Evolutionary conservation across 2,329 filamentous ascomycete genomes (phyloP), one percentile per base, ranked within the genome.

Genomic region (Cladosporium sp.): DNA sequence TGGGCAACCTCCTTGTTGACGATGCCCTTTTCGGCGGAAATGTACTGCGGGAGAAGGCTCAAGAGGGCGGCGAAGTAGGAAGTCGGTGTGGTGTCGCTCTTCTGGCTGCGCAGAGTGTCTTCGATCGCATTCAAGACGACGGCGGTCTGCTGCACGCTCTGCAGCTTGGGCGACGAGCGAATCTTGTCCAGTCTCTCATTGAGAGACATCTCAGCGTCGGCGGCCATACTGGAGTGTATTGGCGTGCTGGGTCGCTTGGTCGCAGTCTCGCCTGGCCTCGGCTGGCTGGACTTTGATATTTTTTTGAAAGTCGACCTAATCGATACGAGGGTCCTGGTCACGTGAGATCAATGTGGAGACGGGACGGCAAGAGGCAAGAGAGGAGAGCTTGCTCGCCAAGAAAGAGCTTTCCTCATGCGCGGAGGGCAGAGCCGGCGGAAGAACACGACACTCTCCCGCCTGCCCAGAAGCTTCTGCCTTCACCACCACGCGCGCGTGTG

Each of bases 121-220:
- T 99, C 95, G 74, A 99, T 91, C 69, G 94, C 93, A 71, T 90
- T 88, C 70, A 99, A 88, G 68, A 99, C 90, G 73, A 96, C 88
- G 68, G 89, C 90, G 69, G 91, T 94, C 86, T 93, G 92, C 79
- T 96, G 89, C 82, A 97, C 93, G 78, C 92, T 97, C 80, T 98
- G 92, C 75, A 97, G 88, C 80, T 96, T 97, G 65, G 95, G 95
- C 77, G 92, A 80, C 72, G 81, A 95, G 81, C 95, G 92, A 80
- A 98, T 97, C 87, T 96, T 97, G 83, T 94, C 92, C 78, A 99
- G 88, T 84, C 93, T 96, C 84, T 97, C 94, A 78, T 91, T 88
- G 75, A 98, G 82, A 79, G 88, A 87, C 81, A 82, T 82, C 32
- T 54, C 36, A 57, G 38, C 63, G 63, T 65, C 63, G 54, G 49